Percentiles rank a stretch among this genome's conserved stretches.
These are phyloP conservation scores for Ganoderma sp. DNA, from an alignment of 1,284 basidiomycete genomes.

Conservation along the genomic window DNA sequence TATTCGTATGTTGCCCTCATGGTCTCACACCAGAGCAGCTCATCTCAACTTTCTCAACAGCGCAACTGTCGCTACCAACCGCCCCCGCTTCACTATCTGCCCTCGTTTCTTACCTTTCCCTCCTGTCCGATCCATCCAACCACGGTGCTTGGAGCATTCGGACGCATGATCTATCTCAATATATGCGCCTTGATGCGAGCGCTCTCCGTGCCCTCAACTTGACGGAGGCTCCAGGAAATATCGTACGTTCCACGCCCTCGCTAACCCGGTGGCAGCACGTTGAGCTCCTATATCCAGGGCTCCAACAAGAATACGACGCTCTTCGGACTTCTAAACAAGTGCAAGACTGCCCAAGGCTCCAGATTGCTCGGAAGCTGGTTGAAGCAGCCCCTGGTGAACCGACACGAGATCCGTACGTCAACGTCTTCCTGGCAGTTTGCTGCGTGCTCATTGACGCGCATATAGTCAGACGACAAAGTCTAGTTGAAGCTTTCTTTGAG, in stretches of 20 bases:
- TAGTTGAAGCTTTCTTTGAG: constrained; percentile 89
- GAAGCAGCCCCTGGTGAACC: constrained; percentile 94
- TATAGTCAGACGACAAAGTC: constrained; percentile 79
- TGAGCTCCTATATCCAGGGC: constrained; percentile 43
- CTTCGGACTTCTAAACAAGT: constrained; percentile 90
- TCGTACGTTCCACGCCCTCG: constrained; percentile 29
- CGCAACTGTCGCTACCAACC: constrained; percentile 79
- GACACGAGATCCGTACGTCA: constrained; percentile 87
- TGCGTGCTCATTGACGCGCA: not conserved
- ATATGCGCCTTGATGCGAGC: constrained; percentile 95
- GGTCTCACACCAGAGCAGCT: not conserved
- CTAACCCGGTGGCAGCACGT: not conserved
- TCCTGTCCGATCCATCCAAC: constrained; percentile 84
- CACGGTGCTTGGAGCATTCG: constrained; percentile 83
- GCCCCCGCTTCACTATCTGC: constrained; percentile 86
- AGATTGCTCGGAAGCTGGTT: constrained; percentile 92
- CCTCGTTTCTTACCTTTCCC: constrained; percentile 82
- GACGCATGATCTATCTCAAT: constrained; percentile 92
- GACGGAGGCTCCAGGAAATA: constrained; percentile 58
- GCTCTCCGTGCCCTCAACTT: constrained; percentile 92
- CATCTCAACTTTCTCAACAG: constrained; percentile 39
- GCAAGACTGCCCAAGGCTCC: constrained; percentile 97
- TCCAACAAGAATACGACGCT: constrained; percentile 85
- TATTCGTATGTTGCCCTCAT: constrained; percentile 52
- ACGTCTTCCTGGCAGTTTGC: not conserved